Evolutionary conservation across 164 flowering plant genomes (phyloP).

Genomic region (Protea cynaroides): DNA sequence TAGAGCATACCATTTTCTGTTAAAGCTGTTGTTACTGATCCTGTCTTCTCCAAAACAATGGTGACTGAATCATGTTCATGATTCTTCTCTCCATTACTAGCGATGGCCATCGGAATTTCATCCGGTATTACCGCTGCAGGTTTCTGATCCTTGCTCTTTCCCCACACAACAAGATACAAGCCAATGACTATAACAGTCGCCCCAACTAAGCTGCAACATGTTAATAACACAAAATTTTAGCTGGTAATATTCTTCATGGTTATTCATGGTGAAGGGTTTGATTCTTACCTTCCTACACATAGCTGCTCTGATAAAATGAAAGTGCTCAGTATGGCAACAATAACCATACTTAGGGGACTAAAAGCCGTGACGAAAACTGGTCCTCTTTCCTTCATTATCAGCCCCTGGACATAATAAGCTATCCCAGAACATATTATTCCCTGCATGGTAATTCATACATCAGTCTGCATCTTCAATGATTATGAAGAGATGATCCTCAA

Average conservation of each 20-base stretch:
- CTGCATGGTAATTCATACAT: slow-evolving; percentile 23
- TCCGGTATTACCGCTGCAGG: background rate
- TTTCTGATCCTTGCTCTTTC: slow-evolving; percentile 36
- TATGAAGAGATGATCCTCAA: no score
- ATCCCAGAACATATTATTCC: slow-evolving; percentile 53
- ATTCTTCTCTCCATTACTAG: no score
- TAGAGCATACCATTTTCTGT: no score
- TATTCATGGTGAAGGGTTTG: background rate
- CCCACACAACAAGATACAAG: slow-evolving; percentile 48
- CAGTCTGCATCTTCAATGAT: no score
- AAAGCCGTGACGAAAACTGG: slow-evolving; percentile 57
- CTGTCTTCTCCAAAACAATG: no score
- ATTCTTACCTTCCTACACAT: slow-evolving; percentile 42
- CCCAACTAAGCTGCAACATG: slow-evolving; percentile 31
- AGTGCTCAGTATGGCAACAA: slow-evolving; percentile 35
- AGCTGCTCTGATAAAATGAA: slow-evolving; percentile 36
- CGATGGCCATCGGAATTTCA: background rate
- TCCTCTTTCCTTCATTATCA: slow-evolving; percentile 43
- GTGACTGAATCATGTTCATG: no score
- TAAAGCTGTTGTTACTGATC: no score
- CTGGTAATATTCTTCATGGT: no score
- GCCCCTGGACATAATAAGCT: slow-evolving; percentile 55
- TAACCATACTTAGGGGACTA: slow-evolving; percentile 52
- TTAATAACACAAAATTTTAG: no score
- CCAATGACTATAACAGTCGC: slow-evolving; percentile 43